Conservation (phyloP, 2,329 filamentous ascomycete genomes). For the Calonectria pteridis region DNA sequence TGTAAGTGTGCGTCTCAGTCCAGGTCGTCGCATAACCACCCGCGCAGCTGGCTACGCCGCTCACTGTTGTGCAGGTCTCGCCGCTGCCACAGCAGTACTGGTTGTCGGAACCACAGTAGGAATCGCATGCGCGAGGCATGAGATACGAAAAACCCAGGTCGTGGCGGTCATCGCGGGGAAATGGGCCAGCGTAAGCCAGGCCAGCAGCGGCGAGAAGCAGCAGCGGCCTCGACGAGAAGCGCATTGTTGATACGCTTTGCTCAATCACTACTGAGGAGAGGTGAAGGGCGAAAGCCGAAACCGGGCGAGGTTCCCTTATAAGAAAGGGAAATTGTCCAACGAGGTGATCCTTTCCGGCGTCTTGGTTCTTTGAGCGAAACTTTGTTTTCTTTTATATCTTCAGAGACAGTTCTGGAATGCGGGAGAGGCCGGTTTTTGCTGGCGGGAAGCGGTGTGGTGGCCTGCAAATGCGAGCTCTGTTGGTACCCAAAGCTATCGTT, state of each 20-base stretch:
- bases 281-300: neutral
- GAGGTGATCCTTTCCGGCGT: neutral
- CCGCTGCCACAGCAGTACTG: conserved; percentile 66
- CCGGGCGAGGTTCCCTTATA: neutral
- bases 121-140: conserved; percentile 61
- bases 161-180: conserved; percentile 62
- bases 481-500: conserved; percentile 24
- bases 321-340: neutral
- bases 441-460: conserved; percentile 22
- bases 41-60: conserved; percentile 64
- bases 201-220: conserved; percentile 54
- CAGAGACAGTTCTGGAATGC: conserved; percentile 31
- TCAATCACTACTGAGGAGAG: neutral
- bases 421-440: conserved; percentile 31
- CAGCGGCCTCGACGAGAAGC: conserved; percentile 45
- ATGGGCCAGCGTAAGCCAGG: conserved; percentile 58
- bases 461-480: conserved; percentile 23
- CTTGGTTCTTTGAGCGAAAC: conserved; percentile 19
- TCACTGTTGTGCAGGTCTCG: conserved; percentile 64
- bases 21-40: conserved; percentile 67
- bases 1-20: conserved; percentile 71
- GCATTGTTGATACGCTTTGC: conserved; percentile 35
- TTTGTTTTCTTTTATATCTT: neutral
- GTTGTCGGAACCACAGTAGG: conserved; percentile 67
- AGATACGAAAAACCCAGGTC: conserved; percentile 64